Evolutionary conservation across 2,329 filamentous ascomycete species (phyloP).

Genomic region (Paradendryphiella salina): DNA sequence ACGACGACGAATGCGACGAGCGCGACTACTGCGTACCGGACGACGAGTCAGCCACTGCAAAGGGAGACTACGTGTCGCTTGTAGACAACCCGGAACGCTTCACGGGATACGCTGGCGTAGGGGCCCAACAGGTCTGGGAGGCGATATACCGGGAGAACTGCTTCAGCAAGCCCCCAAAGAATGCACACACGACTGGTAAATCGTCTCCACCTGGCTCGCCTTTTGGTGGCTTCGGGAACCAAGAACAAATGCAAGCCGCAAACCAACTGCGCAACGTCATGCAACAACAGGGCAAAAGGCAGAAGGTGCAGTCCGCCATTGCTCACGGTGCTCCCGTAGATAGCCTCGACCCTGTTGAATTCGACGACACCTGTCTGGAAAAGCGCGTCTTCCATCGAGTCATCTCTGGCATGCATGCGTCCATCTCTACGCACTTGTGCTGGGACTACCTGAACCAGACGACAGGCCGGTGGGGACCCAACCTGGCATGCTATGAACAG

Average conservation of each 20-base stretch:
- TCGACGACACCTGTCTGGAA: slow-evolving; percentile 91
- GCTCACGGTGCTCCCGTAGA: slow-evolving; percentile 58
- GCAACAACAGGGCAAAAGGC: slow-evolving; percentile 61
- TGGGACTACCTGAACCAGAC: slow-evolving; percentile 95
- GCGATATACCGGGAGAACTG: slow-evolving; percentile 97
- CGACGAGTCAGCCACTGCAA: slow-evolving; percentile 81
- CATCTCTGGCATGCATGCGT: slow-evolving; percentile 96
- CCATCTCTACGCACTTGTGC: slow-evolving; percentile 94
- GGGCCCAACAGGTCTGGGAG: slow-evolving; percentile 90
- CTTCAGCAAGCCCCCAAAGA: slow-evolving; percentile 62
- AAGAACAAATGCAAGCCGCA: slow-evolving; percentile 57
- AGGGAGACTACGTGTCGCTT: slow-evolving; percentile 95
- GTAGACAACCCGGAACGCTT: slow-evolving; percentile 93
- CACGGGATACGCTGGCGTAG: slow-evolving; percentile 86
- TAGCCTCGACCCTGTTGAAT: slow-evolving; percentile 68
- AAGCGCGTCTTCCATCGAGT: slow-evolving; percentile 98
- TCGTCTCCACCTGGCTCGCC: slow-evolving; percentile 44
- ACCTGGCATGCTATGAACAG: slow-evolving; percentile 82
- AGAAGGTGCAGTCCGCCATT: slow-evolving; percentile 63
- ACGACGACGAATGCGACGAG: slow-evolving; percentile 95
- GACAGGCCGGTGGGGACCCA: slow-evolving; percentile 90
- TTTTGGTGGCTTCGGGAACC: slow-evolving; percentile 50
- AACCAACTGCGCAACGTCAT: slow-evolving; percentile 65
- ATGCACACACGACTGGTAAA: slow-evolving; percentile 39
- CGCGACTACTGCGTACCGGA: slow-evolving; percentile 96